phyloP scores from a whole-genome alignment of 2,329 filamentous ascomycete genomes.

The Ilyonectria robusta region DNA sequence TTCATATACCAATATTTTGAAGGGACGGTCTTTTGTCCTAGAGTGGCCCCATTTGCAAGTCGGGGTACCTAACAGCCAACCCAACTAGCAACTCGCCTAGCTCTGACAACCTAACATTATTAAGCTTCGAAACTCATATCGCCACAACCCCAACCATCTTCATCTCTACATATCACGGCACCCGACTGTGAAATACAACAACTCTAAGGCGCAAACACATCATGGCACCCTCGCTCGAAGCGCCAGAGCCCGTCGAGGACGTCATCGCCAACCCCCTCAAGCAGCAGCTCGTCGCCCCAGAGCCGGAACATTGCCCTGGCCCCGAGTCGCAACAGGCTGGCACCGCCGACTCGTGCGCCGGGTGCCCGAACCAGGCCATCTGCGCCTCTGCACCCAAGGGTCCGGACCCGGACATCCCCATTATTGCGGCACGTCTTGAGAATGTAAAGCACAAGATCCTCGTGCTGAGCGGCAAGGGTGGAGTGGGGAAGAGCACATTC shows the following conservation, averaged over 20 bases:
- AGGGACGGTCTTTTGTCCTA: background rate
- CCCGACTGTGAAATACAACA: slow-evolving; percentile 7
- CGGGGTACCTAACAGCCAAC: background rate
- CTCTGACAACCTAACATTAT: slow-evolving; percentile 26
- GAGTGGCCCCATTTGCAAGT: background rate
- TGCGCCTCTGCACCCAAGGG: slow-evolving; percentile 96
- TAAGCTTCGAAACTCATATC: slow-evolving; percentile 38
- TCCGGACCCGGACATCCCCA: slow-evolving; percentile 91
- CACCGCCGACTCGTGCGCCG: slow-evolving; percentile 86
- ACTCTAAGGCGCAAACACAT: slow-evolving; percentile 28
- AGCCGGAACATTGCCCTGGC: slow-evolving; percentile 97
- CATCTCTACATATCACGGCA: slow-evolving; percentile 5
- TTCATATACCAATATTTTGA: background rate
- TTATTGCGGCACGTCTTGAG: slow-evolving; percentile 87
- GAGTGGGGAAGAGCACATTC: slow-evolving; percentile 97
- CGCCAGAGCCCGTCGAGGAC: slow-evolving; percentile 75
- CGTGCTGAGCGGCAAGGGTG: slow-evolving; percentile 93
- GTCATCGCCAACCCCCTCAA: slow-evolving; percentile 84
- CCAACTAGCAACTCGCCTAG: slow-evolving; percentile 4
- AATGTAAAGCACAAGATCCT: slow-evolving; percentile 93
- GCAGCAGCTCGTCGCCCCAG: slow-evolving; percentile 88
- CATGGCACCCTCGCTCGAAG: slow-evolving; percentile 89
- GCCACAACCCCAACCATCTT: slow-evolving; percentile 32
- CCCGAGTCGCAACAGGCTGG: slow-evolving; percentile 83
- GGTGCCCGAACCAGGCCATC: slow-evolving; percentile 95